Conservation (phyloP, 169 alveolate species). For the Amoebophrya sp. region DNA sequence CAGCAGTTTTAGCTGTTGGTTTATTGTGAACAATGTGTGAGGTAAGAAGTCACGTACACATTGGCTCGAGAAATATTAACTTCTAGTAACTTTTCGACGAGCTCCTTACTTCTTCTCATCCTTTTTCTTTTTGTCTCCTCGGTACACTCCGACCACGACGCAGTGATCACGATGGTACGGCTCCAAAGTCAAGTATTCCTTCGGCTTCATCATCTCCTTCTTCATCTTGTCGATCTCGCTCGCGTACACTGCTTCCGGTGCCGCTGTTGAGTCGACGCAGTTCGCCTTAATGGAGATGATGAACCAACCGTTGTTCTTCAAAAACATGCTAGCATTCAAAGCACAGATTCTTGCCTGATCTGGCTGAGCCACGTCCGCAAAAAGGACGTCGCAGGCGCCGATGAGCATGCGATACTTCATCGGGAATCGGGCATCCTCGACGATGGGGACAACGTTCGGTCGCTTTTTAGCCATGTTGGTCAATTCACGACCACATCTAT, state of each 20-base stretch:
- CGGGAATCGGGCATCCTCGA: slow-evolving; percentile 99
- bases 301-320: slow-evolving; percentile 96
- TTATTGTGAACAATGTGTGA: too few species aligned
- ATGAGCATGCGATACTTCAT: slow-evolving; percentile 93
- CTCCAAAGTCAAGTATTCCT: slow-evolving; percentile 62
- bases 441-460: slow-evolving; percentile 96
- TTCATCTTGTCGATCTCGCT: slow-evolving; percentile 57
- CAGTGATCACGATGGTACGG: slow-evolving; percentile 98
- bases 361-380: slow-evolving; percentile 98
- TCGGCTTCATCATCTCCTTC: slow-evolving; percentile 46
- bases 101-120: slow-evolving; percentile 20
- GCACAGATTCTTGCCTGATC: slow-evolving; percentile 97
- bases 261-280: slow-evolving; percentile 96
- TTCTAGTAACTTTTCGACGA: not conserved
- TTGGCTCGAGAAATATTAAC: not conserved
- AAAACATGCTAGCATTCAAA: slow-evolving; percentile 76
- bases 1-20: too few species aligned
- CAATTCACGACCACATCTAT: slow-evolving; percentile 94
- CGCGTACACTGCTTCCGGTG: slow-evolving; percentile 94
- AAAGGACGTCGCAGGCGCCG: slow-evolving; percentile 96
- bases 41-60: not conserved
- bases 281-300: slow-evolving; percentile 66
- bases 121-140: slow-evolving; percentile 56
- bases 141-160: slow-evolving; percentile 92
- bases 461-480: slow-evolving; percentile 94